Percentiles rank a stretch among this genome's conserved stretches.
Conservation (phyloP, 2,329 filamentous ascomycete genomes). For the Westerdykella sp. region DNA sequence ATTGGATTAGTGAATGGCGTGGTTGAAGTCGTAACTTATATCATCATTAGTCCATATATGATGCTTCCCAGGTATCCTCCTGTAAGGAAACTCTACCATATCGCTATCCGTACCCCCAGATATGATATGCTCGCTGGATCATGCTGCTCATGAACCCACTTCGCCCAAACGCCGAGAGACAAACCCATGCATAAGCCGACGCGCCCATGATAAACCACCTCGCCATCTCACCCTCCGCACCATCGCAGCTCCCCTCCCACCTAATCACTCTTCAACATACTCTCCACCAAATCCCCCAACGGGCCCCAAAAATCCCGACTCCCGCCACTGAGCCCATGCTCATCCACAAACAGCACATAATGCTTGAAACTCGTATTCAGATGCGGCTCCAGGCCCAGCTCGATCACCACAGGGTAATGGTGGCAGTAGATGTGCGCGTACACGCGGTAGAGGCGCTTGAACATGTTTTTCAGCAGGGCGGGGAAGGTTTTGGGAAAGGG, state of each 20-base stretch:
- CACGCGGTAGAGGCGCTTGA: slow-evolving; percentile 97
- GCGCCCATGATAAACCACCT: neutral
- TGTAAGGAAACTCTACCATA: too few species aligned
- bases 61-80: too few species aligned
- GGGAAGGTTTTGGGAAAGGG: slow-evolving; percentile 89
- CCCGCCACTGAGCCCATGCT: slow-evolving; percentile 84
- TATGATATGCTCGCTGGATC: too few species aligned
- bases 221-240: neutral
- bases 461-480: slow-evolving; percentile 95
- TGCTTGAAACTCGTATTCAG: slow-evolving; percentile 99
- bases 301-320: slow-evolving; percentile 94
- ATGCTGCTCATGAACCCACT: too few species aligned
- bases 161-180: too few species aligned
- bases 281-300: slow-evolving; percentile 90
- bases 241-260: neutral
- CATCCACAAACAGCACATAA: slow-evolving; percentile 97
- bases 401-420: slow-evolving; percentile 93
- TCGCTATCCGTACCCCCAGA: too few species aligned
- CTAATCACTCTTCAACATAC: slow-evolving; percentile 89
- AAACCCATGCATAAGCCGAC: too few species aligned
- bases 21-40: too few species aligned
- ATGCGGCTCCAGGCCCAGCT: slow-evolving; percentile 91
- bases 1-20: too few species aligned
- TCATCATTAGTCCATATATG: too few species aligned
- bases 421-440: slow-evolving; percentile 98